Conservation (phyloP, 345 rosid species). For the Brassica napus region DNA sequence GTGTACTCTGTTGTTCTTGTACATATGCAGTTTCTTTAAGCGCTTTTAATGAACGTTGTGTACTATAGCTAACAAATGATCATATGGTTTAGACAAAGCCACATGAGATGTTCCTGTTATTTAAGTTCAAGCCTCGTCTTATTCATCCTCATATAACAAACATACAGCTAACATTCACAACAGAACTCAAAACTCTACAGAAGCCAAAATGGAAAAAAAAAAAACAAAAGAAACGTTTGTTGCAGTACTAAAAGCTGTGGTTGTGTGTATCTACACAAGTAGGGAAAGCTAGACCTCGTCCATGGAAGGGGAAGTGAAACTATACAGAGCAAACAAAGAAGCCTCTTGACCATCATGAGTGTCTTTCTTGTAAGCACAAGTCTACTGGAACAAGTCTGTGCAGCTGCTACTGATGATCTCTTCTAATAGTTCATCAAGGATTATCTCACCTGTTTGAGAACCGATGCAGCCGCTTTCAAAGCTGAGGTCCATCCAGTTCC, state of each 20-base stretch:
- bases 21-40: background rate
- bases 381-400: conserved; percentile 20
- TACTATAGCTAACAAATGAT: background rate
- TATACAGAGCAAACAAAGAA: conserved; percentile 28
- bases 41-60: background rate
- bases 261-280: conserved; percentile 32
- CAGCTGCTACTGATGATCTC: conserved; percentile 51
- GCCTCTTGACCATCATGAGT: conserved; percentile 13
- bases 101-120: conserved; percentile 5
- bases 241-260: conserved; percentile 26
- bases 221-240: conserved; percentile 4
- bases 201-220: conserved; percentile 16
- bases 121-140: conserved; percentile 24
- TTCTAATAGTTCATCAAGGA: conserved; percentile 64
- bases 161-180: conserved; percentile 30
- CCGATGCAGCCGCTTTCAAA: conserved; percentile 50
- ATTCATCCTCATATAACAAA: conserved; percentile 28
- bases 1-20: background rate
- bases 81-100: background rate
- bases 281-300: conserved; percentile 18
- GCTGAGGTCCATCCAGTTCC: conserved; percentile 72
- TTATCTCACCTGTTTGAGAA: conserved; percentile 51
- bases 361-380: conserved; percentile 1
- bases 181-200: conserved; percentile 28
- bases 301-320: conserved; percentile 24